Base-by-base conservation (phyloP, 345 rosid species). In the Psidium friedrichsthalianum region DNA sequence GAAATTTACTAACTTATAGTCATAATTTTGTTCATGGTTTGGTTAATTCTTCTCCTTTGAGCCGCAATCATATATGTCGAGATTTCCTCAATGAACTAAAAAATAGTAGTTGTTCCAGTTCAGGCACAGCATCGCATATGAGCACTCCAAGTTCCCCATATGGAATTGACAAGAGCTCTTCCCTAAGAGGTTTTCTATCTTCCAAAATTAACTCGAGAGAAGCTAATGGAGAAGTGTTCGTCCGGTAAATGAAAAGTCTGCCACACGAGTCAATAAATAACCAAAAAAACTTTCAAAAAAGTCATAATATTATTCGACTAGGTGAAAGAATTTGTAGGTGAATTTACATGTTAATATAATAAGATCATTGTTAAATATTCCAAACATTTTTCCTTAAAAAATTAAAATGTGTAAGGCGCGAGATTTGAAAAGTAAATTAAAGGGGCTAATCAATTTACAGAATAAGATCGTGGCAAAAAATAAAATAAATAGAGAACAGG, bases 51-150 rank as follows among this genome's bases (percentile, higher is more conserved):
- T 64, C 76, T 64, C 11, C 42, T 15, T 69, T 18, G 78, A 18
- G 44, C 32, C 22, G 12, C 42, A 49, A 36, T 11, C 1, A 2
- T 1, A 1, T 40, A 32, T 16, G 18, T 32, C 1, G 44, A 64
- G 44, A 64, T 64, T 64, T 27, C 21, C 24, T 18, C 3, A 3
- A 32, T 8, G 44, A 69, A 11, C 5, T 18, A 16, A 16, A 32
- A 69, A 6, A 69, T 36, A 36, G 40, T 36, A 36, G 5, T 36
- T 10, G 1, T 36, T 18, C 6, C 4, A 69, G 6, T 2, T 32
- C 1, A 1, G 6, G 2, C 11, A 18, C 4, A 32, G 13, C 12
- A 4, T 8, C 18, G 6, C 16, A 0, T 69, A 32, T 22, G 2
- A 69, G 6, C 24, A 69, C 11, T 6, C 0, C 13, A 9, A 69